Evolutionary conservation across 2,329 filamentous ascomycete genomes (phyloP), one percentile per base, ranked within the genome.

Genomic region (Cladosporium sp.): DNA sequence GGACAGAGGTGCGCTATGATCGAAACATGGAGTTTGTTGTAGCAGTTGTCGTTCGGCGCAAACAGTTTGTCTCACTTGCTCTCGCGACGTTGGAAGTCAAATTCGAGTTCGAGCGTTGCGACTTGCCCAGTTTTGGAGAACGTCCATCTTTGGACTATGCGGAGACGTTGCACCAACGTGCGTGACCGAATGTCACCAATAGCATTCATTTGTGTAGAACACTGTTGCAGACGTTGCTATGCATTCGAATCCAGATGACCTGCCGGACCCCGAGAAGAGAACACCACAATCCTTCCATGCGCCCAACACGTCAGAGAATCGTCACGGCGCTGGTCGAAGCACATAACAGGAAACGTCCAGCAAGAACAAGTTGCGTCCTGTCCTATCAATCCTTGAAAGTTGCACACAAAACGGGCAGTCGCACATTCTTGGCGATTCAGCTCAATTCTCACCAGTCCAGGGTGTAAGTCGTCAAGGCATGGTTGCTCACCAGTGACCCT

Each of bases 211-310:
- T 8, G 14, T n/a, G 10, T 46, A 26, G 44, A 44, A 56, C 61
- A 44, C n/a, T 49, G 50, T 63, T 35, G 61, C 61, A 46, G 23
- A n/a, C 61, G 61, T 63, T 56, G 61, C 61, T 63, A 56, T 63
- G 61, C 35, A n/a, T 28, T 29, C 14, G 18, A n/a, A 26, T 53
- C 49, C 31, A 62, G 49, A 53, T 56, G 61, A 56, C 26, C 50
- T 31, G 28, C 10, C 37, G 61, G 35, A 56, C 26, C 50, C 59
- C 49, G 49, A 28, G 26, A 52, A 29, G n/a, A 46, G 8, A 46
- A n/a, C n/a, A 46, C 40, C 40, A 12, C 40, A 21, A n/a, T n/a
- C n/a, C 40, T 16, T 46, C n/a, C 8, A 18, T 16, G 33, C 11
- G 21, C 23, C 12, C n/a, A 21, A 14, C 33, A 40, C 52, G 52